Evolutionary conservation across 2,329 filamentous ascomycete species (phyloP).

Genomic region (Aspergillus japonicus): DNA sequence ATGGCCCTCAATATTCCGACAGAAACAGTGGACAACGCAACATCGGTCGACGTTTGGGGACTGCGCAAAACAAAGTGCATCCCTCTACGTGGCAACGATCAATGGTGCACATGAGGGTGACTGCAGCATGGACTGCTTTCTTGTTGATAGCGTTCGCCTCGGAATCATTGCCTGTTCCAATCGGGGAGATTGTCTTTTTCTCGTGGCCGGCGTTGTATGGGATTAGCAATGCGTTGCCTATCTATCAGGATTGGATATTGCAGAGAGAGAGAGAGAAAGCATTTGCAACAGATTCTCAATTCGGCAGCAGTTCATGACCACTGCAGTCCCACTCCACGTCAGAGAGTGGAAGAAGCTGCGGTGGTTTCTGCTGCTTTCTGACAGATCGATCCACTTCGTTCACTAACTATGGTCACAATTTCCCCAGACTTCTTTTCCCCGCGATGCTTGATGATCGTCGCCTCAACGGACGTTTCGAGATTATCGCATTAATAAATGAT

Average conservation of each 20-base stretch:
- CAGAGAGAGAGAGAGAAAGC: not conserved
- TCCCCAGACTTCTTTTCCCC: conserved; percentile 5
- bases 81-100: not conserved
- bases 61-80: not conserved
- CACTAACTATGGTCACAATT: not conserved
- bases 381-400: not conserved
- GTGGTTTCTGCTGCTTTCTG: not conserved
- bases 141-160: not conserved
- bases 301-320: not conserved
- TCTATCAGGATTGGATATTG: not conserved
- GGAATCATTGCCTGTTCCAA: not conserved
- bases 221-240: not conserved
- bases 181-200: not conserved
- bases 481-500: too few relatives aligned
- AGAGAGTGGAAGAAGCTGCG: not conserved
- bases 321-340: not conserved
- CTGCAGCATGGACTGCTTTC: not conserved
- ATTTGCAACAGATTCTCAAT: not conserved
- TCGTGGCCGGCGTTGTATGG: not conserved
- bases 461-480: not conserved
- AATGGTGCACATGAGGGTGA: not conserved
- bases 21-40: not conserved
- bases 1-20: not conserved
- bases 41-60: not conserved
- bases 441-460: conserved; percentile 5